Evolutionary conservation across 805 yeast species (phyloP).

Genomic region (Tetrapisispora namnaoensis): DNA sequence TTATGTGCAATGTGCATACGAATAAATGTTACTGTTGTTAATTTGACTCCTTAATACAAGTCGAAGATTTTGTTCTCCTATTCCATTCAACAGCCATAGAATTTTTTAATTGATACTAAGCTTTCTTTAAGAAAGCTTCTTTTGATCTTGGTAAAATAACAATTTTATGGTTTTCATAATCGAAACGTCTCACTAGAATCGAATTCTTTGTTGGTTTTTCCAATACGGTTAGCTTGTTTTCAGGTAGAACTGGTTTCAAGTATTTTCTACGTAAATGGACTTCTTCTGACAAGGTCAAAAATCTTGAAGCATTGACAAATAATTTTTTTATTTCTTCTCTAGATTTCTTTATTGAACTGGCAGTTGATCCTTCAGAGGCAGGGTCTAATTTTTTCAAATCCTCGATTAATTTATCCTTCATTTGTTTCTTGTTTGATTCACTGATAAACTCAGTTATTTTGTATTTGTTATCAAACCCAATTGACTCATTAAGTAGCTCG

Average conservation of each 20-base stretch:
- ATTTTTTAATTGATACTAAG: neutral
- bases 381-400: conserved; percentile 12
- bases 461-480: conserved; percentile 23
- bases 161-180: conserved; percentile 43
- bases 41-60: neutral
- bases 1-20: neutral
- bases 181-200: conserved; percentile 48
- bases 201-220: conserved; percentile 41
- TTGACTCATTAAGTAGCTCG: conserved; percentile 10
- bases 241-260: conserved; percentile 50
- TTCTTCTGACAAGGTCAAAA: conserved; percentile 25
- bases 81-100: no score
- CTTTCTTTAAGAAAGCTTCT: conserved; percentile 35
- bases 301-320: conserved; percentile 30
- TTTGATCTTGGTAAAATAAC: conserved; percentile 46
- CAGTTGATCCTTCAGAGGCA: neutral
- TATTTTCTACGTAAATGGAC: conserved; percentile 38
- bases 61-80: neutral
- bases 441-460: conserved; percentile 16
- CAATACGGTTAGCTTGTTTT: conserved; percentile 31
- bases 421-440: conserved; percentile 24
- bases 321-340: conserved; percentile 35
- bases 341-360: conserved; percentile 13
- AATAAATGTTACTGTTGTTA: neutral
- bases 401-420: conserved; percentile 20